Evolutionary conservation across 2,329 filamentous ascomycete genomes (phyloP).

Genomic region (Penicillium brevicompactum): DNA sequence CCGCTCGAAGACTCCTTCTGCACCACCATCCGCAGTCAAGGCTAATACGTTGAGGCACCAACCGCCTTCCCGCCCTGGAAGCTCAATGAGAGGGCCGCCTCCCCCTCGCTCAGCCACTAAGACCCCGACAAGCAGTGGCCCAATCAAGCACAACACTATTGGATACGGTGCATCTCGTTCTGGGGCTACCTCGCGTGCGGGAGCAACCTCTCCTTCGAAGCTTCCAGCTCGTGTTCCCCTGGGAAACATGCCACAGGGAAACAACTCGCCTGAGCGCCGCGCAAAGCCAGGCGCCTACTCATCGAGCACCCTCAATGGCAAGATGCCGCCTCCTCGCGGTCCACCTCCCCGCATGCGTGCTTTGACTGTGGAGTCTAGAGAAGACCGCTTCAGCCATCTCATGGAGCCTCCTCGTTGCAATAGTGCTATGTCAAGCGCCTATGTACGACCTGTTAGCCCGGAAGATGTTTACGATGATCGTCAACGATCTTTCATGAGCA

Average conservation of each 20-base stretch:
- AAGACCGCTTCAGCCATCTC: slow-evolving; percentile 36
- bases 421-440: slow-evolving; percentile 51
- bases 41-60: slow-evolving; percentile 27
- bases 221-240: slow-evolving; percentile 51
- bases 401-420: slow-evolving; percentile 52
- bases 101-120: slow-evolving; percentile 49
- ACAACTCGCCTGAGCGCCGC: slow-evolving; percentile 79
- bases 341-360: slow-evolving; percentile 94
- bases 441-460: slow-evolving; percentile 63
- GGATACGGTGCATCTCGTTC: slow-evolving; percentile 26
- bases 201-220: slow-evolving; percentile 50
- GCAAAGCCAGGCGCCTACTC: slow-evolving; percentile 45
- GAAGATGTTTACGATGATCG: slow-evolving; percentile 86
- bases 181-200: slow-evolving; percentile 35
- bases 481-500: slow-evolving; percentile 50
- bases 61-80: slow-evolving; percentile 34
- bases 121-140: slow-evolving; percentile 47
- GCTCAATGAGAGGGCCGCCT: slow-evolving; percentile 41
- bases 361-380: slow-evolving; percentile 60
- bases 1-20: slow-evolving; percentile 50
- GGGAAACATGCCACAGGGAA: slow-evolving; percentile 52
- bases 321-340: slow-evolving; percentile 55
- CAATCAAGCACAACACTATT: slow-evolving; percentile 44
- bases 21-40: slow-evolving; percentile 32
- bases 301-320: slow-evolving; percentile 48